Evolutionary conservation across 495 filamentous ascomycete genomes (phyloP).

Genomic region (Neurospora sp.): DNA sequence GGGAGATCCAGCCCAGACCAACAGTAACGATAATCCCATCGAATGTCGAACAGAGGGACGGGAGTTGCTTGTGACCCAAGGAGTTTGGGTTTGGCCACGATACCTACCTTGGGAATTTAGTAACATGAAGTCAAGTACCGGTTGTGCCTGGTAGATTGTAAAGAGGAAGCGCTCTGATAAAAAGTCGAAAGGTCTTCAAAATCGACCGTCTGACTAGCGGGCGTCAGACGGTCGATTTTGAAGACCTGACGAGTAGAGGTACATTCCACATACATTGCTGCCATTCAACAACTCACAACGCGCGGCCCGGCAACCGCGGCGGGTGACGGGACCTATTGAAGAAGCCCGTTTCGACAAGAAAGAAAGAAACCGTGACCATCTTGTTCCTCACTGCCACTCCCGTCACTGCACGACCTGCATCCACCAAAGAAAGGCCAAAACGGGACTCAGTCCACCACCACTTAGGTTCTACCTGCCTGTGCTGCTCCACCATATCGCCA

Average conservation of each 20-base stretch:
- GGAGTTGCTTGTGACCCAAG: neutral
- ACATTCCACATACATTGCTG: neutral
- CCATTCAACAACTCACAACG: neutral
- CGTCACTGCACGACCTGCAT: neutral
- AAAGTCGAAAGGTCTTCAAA: too few relatives aligned
- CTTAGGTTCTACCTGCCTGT: neutral
- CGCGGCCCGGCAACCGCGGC: neutral
- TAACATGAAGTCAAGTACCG: neutral
- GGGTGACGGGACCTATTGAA: neutral
- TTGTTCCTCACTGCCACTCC: neutral
- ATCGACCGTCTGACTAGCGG: too few relatives aligned
- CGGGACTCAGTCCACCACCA: neutral
- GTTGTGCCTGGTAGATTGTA: neutral
- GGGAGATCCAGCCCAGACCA: neutral
- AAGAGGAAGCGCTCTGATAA: neutral
- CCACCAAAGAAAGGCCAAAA: neutral
- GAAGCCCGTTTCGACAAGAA: neutral
- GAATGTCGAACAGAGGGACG: neutral
- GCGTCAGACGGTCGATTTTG: too few relatives aligned
- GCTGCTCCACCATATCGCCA: neutral
- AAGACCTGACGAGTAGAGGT: too few relatives aligned
- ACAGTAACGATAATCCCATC: neutral
- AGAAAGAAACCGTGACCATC: neutral
- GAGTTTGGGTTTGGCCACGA: neutral
- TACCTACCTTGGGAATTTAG: neutral